A percentile compares a stretch with the other conserved stretches of the same genome.
phyloP scores from a whole-genome alignment of 2,329 filamentous ascomycete genomes.

The Hypoxylon rubiginosum region DNA sequence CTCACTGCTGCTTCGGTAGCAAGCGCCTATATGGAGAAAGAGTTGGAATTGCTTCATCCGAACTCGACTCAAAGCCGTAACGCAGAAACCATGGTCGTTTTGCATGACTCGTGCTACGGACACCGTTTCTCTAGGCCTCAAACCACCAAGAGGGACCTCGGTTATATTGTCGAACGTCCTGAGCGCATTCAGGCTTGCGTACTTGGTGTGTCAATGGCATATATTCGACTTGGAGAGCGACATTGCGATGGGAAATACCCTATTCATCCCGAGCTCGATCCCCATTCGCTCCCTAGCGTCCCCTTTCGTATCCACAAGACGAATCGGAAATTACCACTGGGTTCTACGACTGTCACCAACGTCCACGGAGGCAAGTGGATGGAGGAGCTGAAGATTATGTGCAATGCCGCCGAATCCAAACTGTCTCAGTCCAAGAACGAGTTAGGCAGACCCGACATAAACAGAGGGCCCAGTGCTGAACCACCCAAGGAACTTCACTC shows the following conservation, averaged over 20 bases:
- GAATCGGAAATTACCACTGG: slow-evolving; percentile 76
- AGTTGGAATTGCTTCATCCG: slow-evolving; percentile 73
- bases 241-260: slow-evolving; percentile 79
- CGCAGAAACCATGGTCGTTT: slow-evolving; percentile 79
- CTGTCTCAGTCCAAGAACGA: slow-evolving; percentile 84
- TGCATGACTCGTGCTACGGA: slow-evolving; percentile 95
- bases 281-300: slow-evolving; percentile 67
- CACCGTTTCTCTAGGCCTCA: slow-evolving; percentile 90
- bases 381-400: slow-evolving; percentile 89
- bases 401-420: slow-evolving; percentile 81
- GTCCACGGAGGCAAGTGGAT: slow-evolving; percentile 95
- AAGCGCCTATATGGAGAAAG: slow-evolving; percentile 75
- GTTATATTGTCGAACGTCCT: slow-evolving; percentile 90
- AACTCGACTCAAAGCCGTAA: slow-evolving; percentile 54
- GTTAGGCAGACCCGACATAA: slow-evolving; percentile 76
- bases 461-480: slow-evolving; percentile 61
- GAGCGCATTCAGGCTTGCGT: slow-evolving; percentile 89
- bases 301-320: slow-evolving; percentile 92
- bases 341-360: slow-evolving; percentile 83
- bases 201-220: slow-evolving; percentile 86
- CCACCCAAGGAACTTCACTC: slow-evolving; percentile 77
- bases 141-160: slow-evolving; percentile 77
- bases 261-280: slow-evolving; percentile 72
- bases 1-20: slow-evolving; percentile 71
- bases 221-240: slow-evolving; percentile 88